A percentile compares a stretch with the other conserved stretches of the same genome.
Conservation (phyloP, 2,329 filamentous ascomycete species). For the Aspergillus sp. region DNA sequence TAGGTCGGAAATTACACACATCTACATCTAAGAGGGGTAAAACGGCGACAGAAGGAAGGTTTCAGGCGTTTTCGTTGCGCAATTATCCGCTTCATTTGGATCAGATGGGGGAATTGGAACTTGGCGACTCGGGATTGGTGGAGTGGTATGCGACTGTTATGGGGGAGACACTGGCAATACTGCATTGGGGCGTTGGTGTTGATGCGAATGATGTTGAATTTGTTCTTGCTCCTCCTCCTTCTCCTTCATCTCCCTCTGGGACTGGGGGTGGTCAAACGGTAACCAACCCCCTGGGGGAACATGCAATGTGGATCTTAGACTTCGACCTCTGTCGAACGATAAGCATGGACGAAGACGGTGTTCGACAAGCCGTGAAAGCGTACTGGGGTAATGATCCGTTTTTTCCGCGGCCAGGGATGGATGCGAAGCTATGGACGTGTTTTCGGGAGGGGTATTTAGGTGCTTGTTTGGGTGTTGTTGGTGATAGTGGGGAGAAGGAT, state of each 20-base stretch:
- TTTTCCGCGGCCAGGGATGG: slow-evolving; percentile 39
- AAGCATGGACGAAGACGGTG: slow-evolving; percentile 36
- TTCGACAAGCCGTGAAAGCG: slow-evolving; percentile 38
- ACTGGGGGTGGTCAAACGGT: neutral
- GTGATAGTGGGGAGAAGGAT: neutral
- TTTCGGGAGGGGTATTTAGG: slow-evolving; percentile 24
- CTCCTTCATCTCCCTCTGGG: neutral
- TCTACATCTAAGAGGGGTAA: slow-evolving; percentile 15
- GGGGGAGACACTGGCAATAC: slow-evolving; percentile 46
- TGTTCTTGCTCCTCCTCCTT: slow-evolving; percentile 37
- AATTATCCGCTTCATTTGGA: slow-evolving; percentile 50
- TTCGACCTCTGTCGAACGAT: slow-evolving; percentile 41
- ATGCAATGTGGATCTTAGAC: slow-evolving; percentile 45
- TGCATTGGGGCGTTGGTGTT: slow-evolving; percentile 46
- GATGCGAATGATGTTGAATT: slow-evolving; percentile 55
- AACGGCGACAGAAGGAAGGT: slow-evolving; percentile 11
- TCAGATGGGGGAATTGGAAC: slow-evolving; percentile 45
- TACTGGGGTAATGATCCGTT: slow-evolving; percentile 52
- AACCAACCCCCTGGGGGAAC: slow-evolving; percentile 22
- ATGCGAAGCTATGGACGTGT: slow-evolving; percentile 15
- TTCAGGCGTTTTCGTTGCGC: slow-evolving; percentile 34
- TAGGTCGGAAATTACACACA: slow-evolving; percentile 27
- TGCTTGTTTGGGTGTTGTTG: slow-evolving; percentile 2
- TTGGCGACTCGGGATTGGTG: slow-evolving; percentile 8
- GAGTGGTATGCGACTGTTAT: slow-evolving; percentile 40